These are phyloP conservation scores for Solanum aculeatissimum DNA, from an alignment of 305 asterid genomes.

Conservation along the genomic window DNA sequence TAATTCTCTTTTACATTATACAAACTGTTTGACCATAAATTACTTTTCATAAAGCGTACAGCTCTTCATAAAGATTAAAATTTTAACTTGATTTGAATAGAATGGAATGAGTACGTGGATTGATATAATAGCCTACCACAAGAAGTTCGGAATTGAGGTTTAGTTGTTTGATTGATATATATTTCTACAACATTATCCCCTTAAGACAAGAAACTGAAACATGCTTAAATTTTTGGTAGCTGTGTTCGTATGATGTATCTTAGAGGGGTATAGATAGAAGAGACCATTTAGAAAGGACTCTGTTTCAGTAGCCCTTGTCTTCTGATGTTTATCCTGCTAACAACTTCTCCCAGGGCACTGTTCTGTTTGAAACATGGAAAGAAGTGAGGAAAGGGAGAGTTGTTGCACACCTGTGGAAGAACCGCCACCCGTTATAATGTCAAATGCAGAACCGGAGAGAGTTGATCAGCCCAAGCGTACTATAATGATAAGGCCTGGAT, in stretches of 20 bases:
- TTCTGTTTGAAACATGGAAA: slow-evolving; percentile 31
- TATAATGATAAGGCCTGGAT: slow-evolving; percentile 48
- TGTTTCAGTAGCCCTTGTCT: background rate
- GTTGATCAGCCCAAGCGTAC: slow-evolving; percentile 32
- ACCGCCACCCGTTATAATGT: slow-evolving; percentile 14
- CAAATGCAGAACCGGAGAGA: slow-evolving; percentile 19
- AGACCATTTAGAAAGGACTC: background rate
- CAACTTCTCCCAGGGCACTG: slow-evolving; percentile 14
- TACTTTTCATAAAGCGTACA: background rate
- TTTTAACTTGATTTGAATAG: background rate
- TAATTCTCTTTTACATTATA: background rate
- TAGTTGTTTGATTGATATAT: background rate
- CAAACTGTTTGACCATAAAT: background rate
- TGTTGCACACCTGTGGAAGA: slow-evolving; percentile 17
- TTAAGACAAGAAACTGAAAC: background rate
- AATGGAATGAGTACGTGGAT: background rate
- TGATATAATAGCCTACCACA: background rate
- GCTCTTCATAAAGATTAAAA: background rate
- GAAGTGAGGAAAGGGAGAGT: slow-evolving; percentile 9
- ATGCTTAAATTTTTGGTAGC: background rate
- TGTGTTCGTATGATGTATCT: background rate
- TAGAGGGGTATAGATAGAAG: background rate
- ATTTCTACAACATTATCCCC: background rate
- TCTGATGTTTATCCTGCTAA: background rate
- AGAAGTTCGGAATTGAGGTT: background rate